phyloP scores from a whole-genome alignment of 1,284 basidiomycete species.

The Irpex lacteus region DNA sequence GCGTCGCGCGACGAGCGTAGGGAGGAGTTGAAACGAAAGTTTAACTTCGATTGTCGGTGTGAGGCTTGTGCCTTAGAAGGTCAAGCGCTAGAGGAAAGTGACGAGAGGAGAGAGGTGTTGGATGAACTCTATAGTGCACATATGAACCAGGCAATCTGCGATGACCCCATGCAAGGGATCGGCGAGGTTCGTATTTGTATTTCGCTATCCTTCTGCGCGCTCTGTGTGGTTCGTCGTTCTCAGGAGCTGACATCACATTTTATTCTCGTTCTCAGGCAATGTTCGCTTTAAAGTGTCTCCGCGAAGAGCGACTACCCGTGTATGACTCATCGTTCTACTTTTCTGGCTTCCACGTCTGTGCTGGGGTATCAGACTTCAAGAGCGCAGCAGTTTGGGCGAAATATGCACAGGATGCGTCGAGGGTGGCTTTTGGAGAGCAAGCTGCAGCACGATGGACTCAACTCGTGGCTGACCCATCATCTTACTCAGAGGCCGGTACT shows the following conservation, averaged over 20 bases:
- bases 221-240: background rate
- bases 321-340: conserved; percentile 14
- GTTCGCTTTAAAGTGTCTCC: conserved; percentile 14
- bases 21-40: conserved; percentile 38
- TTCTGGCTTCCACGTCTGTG: conserved; percentile 18
- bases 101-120: conserved; percentile 11
- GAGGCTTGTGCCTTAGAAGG: conserved; percentile 30
- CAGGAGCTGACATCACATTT: background rate
- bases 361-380: conserved; percentile 9
- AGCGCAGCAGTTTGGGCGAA: conserved; percentile 14
- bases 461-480: conserved; percentile 2
- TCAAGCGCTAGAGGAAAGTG: conserved; percentile 12
- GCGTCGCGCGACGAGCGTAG: conserved; percentile 35
- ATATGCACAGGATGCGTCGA: conserved; percentile 8
- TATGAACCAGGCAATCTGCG: background rate
- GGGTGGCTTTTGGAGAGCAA: conserved; percentile 7
- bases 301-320: conserved; percentile 16
- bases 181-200: conserved; percentile 9
- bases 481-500: conserved; percentile 6
- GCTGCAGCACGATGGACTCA: conserved; percentile 5
- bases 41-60: conserved; percentile 56
- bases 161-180: conserved; percentile 13
- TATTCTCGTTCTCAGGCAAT: conserved; percentile 1
- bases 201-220: background rate
- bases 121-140: conserved; percentile 11